Evolutionary conservation across 2,329 filamentous ascomycete species (phyloP).

Genomic region (Ceratocystis cubensis): DNA sequence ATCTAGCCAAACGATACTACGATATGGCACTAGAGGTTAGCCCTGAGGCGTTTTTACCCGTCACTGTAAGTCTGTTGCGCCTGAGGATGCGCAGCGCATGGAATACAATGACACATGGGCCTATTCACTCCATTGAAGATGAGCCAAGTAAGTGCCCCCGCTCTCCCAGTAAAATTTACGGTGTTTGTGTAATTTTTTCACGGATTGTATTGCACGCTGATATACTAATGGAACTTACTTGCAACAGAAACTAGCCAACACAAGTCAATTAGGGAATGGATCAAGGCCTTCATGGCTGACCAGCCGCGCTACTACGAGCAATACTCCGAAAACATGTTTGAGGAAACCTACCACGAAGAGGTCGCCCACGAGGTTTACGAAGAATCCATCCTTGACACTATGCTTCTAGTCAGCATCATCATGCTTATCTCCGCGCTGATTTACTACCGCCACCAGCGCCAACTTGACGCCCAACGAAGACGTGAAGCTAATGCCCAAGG

Average conservation of each 20-base stretch:
- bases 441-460: constrained; percentile 64
- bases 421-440: constrained; percentile 63
- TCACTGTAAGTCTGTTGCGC: constrained; percentile 77
- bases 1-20: constrained; percentile 92
- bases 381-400: constrained; percentile 68
- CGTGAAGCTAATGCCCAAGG: not conserved
- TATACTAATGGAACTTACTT: too few relatives aligned
- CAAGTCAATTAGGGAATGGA: constrained; percentile 74
- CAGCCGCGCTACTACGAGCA: constrained; percentile 53
- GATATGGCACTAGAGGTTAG: constrained; percentile 87
- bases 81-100: constrained; percentile 76
- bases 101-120: constrained; percentile 86
- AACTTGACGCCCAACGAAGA: constrained; percentile 38
- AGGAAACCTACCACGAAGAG: constrained; percentile 44
- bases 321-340: constrained; percentile 36
- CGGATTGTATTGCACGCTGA: too few relatives aligned
- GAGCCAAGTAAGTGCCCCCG: constrained; percentile 54
- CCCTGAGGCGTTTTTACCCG: constrained; percentile 83
- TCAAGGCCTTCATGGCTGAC: constrained; percentile 68
- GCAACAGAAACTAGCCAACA: constrained; percentile 52
- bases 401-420: constrained; percentile 69
- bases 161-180: not conserved
- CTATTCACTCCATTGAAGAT: constrained; percentile 81
- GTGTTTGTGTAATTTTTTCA: not conserved
- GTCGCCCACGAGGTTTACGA: constrained; percentile 55